A percentile compares a stretch with the other conserved stretches of the same genome.
Evolutionary conservation across 2,329 filamentous ascomycete genomes (phyloP).

Genomic region (Akanthomyces uredinophilus): DNA sequence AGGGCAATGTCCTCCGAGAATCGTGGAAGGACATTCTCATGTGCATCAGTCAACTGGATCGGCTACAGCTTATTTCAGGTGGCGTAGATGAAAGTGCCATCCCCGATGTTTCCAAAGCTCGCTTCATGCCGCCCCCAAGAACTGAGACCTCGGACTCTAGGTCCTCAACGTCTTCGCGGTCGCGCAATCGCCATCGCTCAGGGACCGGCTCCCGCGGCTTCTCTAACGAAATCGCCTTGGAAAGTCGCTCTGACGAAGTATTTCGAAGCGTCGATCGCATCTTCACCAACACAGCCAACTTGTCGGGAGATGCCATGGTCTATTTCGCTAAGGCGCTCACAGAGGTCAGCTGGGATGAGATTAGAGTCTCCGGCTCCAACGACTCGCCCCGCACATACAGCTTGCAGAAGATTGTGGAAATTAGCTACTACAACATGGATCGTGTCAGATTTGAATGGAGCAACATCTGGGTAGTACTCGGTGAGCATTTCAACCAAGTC

Average conservation of each 20-base stretch:
- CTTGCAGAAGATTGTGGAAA: slow-evolving; percentile 95
- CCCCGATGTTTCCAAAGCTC: slow-evolving; percentile 83
- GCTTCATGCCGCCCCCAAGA: slow-evolving; percentile 59
- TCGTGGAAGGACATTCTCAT: slow-evolving; percentile 96
- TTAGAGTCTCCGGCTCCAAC: slow-evolving; percentile 92
- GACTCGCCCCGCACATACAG: slow-evolving; percentile 96
- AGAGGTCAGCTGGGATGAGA: slow-evolving; percentile 98
- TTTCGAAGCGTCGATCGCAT: slow-evolving; percentile 91
- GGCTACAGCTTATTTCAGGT: slow-evolving; percentile 88
- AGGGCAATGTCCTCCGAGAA: slow-evolving; percentile 81
- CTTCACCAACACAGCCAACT: slow-evolving; percentile 91
- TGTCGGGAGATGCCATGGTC: slow-evolving; percentile 90
- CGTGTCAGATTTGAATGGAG: slow-evolving; percentile 98
- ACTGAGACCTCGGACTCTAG: slow-evolving; percentile 52
- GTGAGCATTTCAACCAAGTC: slow-evolving; percentile 96
- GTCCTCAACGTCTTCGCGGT: slow-evolving; percentile 60
- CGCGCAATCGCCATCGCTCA: slow-evolving; percentile 43
- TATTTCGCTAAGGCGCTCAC: slow-evolving; percentile 89
- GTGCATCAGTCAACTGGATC: slow-evolving; percentile 91
- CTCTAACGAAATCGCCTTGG: slow-evolving; percentile 77
- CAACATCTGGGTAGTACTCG: slow-evolving; percentile 95
- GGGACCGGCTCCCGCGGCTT: slow-evolving; percentile 59
- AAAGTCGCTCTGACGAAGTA: slow-evolving; percentile 88
- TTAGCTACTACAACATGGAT: slow-evolving; percentile 99
- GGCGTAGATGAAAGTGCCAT: slow-evolving; percentile 90